A percentile compares a stretch with the other conserved stretches of the same genome.
Evolutionary conservation across 257 asterid species (phyloP).

Genomic region (Solanum rostratum): DNA sequence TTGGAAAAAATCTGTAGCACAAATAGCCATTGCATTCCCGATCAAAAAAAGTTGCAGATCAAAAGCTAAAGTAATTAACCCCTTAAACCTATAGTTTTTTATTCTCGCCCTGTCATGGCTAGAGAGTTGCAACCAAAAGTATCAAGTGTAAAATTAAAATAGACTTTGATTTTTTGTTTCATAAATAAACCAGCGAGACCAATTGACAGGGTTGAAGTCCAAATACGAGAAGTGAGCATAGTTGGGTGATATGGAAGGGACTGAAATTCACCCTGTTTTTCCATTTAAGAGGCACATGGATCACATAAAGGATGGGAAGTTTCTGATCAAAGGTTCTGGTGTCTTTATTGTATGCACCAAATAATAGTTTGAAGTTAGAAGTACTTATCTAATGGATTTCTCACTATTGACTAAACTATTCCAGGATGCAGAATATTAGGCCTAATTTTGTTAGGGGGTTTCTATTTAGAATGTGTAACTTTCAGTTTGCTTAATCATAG

Average conservation of each 20-base stretch:
- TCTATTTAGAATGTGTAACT: not conserved
- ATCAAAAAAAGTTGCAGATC: not conserved
- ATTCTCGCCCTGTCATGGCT: not conserved
- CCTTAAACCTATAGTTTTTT: not conserved
- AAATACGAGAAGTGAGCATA: not conserved
- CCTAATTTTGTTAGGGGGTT: not conserved
- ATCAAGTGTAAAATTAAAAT: not conserved
- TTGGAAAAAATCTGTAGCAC: not conserved
- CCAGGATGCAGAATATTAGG: not conserved
- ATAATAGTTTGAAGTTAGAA: not conserved
- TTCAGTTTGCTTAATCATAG: not conserved
- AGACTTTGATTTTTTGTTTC: not conserved
- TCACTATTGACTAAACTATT: not conserved
- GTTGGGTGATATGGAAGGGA: not conserved
- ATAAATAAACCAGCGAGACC: not conserved
- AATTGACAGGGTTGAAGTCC: not conserved
- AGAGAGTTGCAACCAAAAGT: not conserved
- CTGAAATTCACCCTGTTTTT: not conserved
- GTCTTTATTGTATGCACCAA: not conserved
- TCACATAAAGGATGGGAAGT: not conserved
- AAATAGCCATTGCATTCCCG: not conserved
- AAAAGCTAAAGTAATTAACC: not conserved
- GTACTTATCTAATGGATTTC: not conserved
- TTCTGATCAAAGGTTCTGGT: not conserved
- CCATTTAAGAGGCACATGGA: not conserved